Conservation (phyloP, 116 monocot genomes). For the Trichopus zeylanicus region DNA sequence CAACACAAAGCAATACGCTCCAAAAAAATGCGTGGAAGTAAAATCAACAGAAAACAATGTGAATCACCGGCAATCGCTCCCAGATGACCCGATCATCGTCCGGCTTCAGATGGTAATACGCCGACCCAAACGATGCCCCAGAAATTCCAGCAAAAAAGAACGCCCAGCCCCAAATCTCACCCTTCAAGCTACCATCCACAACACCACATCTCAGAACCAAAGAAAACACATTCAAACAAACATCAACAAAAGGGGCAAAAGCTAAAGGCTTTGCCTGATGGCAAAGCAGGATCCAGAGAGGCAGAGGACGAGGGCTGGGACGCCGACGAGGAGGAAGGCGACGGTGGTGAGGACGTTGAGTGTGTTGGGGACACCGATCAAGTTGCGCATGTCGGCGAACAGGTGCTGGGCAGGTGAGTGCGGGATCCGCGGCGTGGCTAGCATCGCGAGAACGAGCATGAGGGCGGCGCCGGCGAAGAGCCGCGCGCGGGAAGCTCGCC, state of each 20-base stretch:
- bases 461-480: too few species aligned
- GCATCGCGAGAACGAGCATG: conserved; percentile 28
- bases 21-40: too few species aligned
- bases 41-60: too few species aligned
- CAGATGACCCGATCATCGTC: conserved; percentile 72
- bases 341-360: conserved; percentile 76
- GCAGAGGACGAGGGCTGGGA: conserved; percentile 66
- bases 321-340: conserved; percentile 61
- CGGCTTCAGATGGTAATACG: conserved; percentile 92
- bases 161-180: conserved; percentile 75
- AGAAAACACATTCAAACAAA: too few species aligned
- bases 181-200: conserved; percentile 38
- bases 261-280: too few species aligned
- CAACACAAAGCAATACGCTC: too few species aligned
- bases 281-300: conserved; percentile 64
- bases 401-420: conserved; percentile 46
- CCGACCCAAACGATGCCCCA: conserved; percentile 69
- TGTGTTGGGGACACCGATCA: conserved; percentile 78
- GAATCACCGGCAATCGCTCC: conserved; percentile 86
- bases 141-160: conserved; percentile 63
- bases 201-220: too few species aligned
- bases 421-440: conserved; percentile 31
- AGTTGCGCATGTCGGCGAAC: conserved; percentile 68
- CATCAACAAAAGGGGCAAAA: not conserved
- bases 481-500: too few species aligned